Percentiles rank a stretch among this genome's conserved stretches.
phyloP scores from a whole-genome alignment of 352 stramenopile genomes.

The Pythium dissotocum region DNA sequence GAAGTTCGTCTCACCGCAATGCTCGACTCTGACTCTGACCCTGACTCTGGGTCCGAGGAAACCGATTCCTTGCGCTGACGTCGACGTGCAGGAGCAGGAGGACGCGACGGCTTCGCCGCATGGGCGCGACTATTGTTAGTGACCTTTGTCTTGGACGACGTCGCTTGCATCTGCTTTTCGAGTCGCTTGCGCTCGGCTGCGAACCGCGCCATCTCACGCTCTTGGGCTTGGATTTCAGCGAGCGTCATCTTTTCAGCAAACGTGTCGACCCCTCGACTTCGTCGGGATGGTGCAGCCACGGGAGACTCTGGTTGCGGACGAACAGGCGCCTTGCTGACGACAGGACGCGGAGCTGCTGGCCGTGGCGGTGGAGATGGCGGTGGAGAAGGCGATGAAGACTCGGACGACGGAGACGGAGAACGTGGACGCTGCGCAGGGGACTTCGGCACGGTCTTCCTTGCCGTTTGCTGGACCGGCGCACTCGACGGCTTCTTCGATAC shows the following conservation, averaged over 20 bases:
- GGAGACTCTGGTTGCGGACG: not conserved
- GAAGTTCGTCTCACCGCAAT: not conserved
- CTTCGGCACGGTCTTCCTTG: not conserved
- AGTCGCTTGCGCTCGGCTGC: constrained; percentile 19
- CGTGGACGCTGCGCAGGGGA: not conserved
- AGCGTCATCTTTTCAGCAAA: constrained; percentile 42
- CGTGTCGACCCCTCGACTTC: constrained; percentile 28
- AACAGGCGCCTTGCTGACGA: not conserved
- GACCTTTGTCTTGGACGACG: not conserved
- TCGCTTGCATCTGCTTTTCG: constrained; percentile 29
- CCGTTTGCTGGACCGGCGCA: not conserved
- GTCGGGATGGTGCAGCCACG: constrained; percentile 6
- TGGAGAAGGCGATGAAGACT: not conserved
- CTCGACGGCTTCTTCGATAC: not conserved
- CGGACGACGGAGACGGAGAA: not conserved
- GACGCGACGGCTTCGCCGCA: not conserved
- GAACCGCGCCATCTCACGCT: constrained; percentile 43
- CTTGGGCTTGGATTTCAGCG: constrained; percentile 52
- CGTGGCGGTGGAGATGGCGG: not conserved
- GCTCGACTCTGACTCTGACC: not conserved
- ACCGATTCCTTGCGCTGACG: not conserved
- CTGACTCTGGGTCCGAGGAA: not conserved
- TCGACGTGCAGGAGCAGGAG: not conserved
- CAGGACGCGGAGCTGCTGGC: not conserved
- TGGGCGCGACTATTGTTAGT: not conserved